Evolutionary conservation across 2,329 filamentous ascomycete species (phyloP), one percentile per base, ranked within the genome.

Genomic region (Diaporthe sp.): DNA sequence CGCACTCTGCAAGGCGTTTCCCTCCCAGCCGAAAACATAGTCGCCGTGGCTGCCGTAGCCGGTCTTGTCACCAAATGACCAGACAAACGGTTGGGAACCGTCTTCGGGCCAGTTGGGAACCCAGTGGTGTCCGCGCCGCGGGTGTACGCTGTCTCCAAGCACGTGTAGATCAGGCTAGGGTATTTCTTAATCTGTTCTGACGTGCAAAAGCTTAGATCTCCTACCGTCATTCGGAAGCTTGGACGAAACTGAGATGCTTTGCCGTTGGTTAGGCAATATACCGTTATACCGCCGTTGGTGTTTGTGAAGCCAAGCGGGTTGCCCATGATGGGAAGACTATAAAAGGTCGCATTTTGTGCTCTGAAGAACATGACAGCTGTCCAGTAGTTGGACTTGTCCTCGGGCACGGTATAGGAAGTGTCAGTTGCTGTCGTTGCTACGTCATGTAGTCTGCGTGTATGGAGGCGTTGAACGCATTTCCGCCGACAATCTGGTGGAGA

Each of bases 161-260:
- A 80, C 17, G 69, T 71, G 55, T 59, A 71, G 56, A 80, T 79
- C 12, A 71, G 71, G 77, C 78, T 79, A 5, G 70, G 70, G 1
- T 61, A 37, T n/a, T 37, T 51, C 44, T 63, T 50, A 25, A 71
- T 58, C 56, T 71, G 32, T 37, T 71, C 27, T 15, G 35, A 80
- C 2, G 70, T 81, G 51, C 81, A 77, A 35, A 78, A 77, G 71
- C 72, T 78, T 12, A 83, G 78, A 63, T 85, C 81, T 71, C 84
- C 83, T 37, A 83, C 81, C 22, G 85, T 81, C 84, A 85, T 85
- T 69, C 84, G 83, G 79, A 85, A 85, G 25, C 84, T 82, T 81
- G 91, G 65, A 81, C 83, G 56, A 79, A 84, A 84, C 15, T 83
- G 82, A 19, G 82, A 84, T n/a, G 50, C 37, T 15, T 73, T 68